Evolutionary conservation across 805 yeast species (phyloP), one percentile per base, ranked within the genome.

Genomic region (Kluyveromyces nonfermentans): DNA sequence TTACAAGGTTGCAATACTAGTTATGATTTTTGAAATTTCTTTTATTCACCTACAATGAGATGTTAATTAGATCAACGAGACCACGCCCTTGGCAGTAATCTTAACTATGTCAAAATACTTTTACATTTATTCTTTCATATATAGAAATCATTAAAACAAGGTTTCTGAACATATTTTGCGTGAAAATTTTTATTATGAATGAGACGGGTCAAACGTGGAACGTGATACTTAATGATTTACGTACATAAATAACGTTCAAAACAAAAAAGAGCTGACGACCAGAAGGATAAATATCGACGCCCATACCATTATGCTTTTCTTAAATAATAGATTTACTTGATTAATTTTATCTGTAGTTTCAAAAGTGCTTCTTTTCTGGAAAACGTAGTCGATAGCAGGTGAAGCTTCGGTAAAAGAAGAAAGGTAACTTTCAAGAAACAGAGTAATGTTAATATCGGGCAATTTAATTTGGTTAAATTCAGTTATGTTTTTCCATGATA

Each of bases 131-230:
- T 10, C 12, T 25, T 25, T 25, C 9, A 3, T 6, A 22, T 25
- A 25, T 4, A 14, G 9, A 25, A 10, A 25, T 4, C 9, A 25
- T 10, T 4, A 14, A 10, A 10, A 25, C 12, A 4, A 6, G 30
- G 14, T 25, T 3, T 25, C 7, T 25, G 4, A 25, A 25, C 14
- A 25, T 14, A 14, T 25, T 25, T 25, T 25, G 30, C 12, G 39
- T 36, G 39, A 36, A 36, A 33, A 33, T 33, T 33, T 33, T 33
- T 33, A 33, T 16, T 33, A 33, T 9, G 20, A 20, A 36, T 22
- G 39, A 15, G 39, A 36, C 21, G 39, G 21, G 39, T 20, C 10
- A 20, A 36, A 36, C 39, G 39, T 36, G 32, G 30, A 36, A 36
- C 31, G 25, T 36, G 39, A 36, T 36, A 20, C 19, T 10, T 15